Percentiles rank a stretch among this genome's conserved stretches.
These are phyloP conservation scores for Phytophthora aleatoria DNA, from an alignment of 352 stramenopile genomes.

Conservation along the genomic window DNA sequence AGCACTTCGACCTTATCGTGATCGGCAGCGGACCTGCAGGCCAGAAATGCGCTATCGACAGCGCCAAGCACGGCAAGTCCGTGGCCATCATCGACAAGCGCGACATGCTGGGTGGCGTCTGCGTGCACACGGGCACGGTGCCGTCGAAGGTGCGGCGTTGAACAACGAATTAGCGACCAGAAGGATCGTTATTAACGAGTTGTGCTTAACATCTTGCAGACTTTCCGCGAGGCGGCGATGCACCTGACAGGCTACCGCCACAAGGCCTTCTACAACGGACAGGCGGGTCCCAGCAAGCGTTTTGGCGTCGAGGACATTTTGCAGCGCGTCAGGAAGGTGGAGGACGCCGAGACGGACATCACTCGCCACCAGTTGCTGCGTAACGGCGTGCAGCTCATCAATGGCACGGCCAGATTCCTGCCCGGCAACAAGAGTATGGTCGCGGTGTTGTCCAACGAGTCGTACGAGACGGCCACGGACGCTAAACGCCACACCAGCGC, in stretches of 20 bases:
- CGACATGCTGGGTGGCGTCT: constrained; percentile 89
- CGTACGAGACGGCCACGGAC: constrained; percentile 80
- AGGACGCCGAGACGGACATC: constrained; percentile 85
- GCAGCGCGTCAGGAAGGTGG: constrained; percentile 84
- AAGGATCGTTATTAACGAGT: not conserved
- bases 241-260: constrained; percentile 90
- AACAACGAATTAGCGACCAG: not conserved
- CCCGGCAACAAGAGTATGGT: constrained; percentile 76
- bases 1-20: constrained; percentile 91
- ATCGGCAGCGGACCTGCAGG: constrained; percentile 88
- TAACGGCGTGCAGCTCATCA: constrained; percentile 82
- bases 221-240: constrained; percentile 89
- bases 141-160: constrained; percentile 66
- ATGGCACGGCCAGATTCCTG: constrained; percentile 81
- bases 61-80: constrained; percentile 83
- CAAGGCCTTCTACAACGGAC: constrained; percentile 87
- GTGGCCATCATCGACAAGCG: constrained; percentile 90
- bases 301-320: constrained; percentile 86
- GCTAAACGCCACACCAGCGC: constrained; percentile 70
- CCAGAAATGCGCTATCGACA: constrained; percentile 91
- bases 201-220: constrained; percentile 40
- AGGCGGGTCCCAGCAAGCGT: constrained; percentile 66
- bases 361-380: constrained; percentile 83
- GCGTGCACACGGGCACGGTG: constrained; percentile 89
- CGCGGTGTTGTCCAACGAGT: constrained; percentile 85